These are phyloP conservation scores for Inonotus hispidus DNA, from an alignment of 1,284 basidiomycete genomes.

Conservation along the genomic window DNA sequence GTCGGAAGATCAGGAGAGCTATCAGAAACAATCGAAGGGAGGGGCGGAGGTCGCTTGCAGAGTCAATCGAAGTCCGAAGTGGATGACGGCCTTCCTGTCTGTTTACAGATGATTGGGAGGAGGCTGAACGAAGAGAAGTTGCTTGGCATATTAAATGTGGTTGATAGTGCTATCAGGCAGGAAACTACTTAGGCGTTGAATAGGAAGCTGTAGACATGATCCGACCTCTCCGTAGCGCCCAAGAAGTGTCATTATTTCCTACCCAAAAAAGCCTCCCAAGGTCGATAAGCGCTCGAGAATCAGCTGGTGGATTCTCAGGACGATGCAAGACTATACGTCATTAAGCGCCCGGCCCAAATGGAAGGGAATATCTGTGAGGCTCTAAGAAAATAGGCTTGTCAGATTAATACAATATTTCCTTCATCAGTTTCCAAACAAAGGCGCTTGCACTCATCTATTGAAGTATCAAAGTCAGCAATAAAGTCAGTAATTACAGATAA, in stretches of 20 bases:
- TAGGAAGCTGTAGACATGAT: neutral
- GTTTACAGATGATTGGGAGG: conserved; percentile 44
- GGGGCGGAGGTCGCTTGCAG: neutral
- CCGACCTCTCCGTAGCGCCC: neutral
- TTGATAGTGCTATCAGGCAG: conserved; percentile 30
- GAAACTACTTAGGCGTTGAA: neutral
- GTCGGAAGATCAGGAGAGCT: conserved; percentile 26
- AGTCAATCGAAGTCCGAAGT: conserved; percentile 19
- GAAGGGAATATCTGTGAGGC: neutral
- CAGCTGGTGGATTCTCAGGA: neutral
- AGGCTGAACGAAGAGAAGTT: conserved; percentile 45
- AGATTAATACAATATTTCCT: neutral
- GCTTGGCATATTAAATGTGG: conserved; percentile 38
- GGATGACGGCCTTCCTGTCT: conserved; percentile 41
- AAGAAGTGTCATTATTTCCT: neutral
- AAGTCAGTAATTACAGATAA: no score
- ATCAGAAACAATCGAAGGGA: neutral
- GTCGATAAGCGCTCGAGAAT: neutral
- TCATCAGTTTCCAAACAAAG: neutral
- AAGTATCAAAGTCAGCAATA: no score
- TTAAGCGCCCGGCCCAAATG: neutral
- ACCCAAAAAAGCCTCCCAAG: neutral
- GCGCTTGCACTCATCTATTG: no score
- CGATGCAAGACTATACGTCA: neutral
- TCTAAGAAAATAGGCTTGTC: neutral